Evolutionary conservation across 192 early-diverging fungal genomes (phyloP), one percentile per base, ranked within the genome.

Genomic region (Coemansia umbellata): DNA sequence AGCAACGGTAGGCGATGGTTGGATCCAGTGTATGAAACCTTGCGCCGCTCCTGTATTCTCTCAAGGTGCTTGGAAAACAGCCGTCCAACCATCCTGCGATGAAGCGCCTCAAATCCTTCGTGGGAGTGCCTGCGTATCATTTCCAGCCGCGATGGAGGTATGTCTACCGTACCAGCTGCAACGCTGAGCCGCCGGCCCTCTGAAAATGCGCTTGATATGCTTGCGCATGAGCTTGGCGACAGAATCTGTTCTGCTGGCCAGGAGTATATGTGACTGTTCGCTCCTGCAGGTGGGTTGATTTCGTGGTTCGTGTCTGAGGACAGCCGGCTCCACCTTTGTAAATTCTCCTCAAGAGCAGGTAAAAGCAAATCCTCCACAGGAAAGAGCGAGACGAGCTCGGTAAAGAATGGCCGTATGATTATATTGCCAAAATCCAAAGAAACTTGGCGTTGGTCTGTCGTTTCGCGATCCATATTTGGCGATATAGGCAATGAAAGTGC

Each of bases 401-500:
- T 85, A 69, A 91, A 94, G 50, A 91, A 94, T 4, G 94, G 94
- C 30, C 79, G 80, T 1, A 88, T 88, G 14, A 97, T 87, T 50
- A 89, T 91, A 55, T 91, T 86, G 47, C 85, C 83, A 70, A 95
- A 95, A 27, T 88, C 83, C 6, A 95, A 67, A 19, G 81, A 81
- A 42, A 95, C 89, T 37, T 88, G 80, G 28, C 78, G 75, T 52
- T 92, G 91, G 21, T 83, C 80, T 31, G 79, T 70, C 27, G 82
- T 71, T 8, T 82, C 67, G 19, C 89, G 82, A 69, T 94, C 92
- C 92, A 94, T 95, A 59, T 88, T 90, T 9, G 94, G 93, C 0
- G 90, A 90, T 6, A 94, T 72, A 0, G 89, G 91, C 23, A 97
- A 58, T 43, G 74, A 65, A 22, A 87, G 79, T 8, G 67, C 28